Conservation (phyloP, 1,139 yeast genomes). For the Geotrichum carabidarum region DNA sequence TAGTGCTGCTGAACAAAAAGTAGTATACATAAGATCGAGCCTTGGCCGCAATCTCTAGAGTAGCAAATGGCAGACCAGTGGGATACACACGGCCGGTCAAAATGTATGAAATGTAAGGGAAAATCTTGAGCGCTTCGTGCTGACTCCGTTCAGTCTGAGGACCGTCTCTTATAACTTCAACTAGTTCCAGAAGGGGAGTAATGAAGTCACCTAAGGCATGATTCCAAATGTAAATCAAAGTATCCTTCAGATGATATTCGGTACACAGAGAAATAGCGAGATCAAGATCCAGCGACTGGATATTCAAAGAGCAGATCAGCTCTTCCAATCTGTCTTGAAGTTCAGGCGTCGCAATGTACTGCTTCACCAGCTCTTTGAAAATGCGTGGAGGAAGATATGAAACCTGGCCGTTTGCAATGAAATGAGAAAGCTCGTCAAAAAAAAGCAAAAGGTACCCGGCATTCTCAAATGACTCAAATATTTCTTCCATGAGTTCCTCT, state of each 20-base stretch:
- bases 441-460: constrained; percentile 38
- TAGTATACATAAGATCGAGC: constrained; percentile 51
- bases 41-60: constrained; percentile 22
- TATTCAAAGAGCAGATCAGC: constrained; percentile 60
- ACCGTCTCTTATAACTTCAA: constrained; percentile 38
- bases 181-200: constrained; percentile 60
- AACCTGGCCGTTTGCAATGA: constrained; percentile 47
- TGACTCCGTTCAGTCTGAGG: constrained; percentile 21
- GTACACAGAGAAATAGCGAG: constrained; percentile 58
- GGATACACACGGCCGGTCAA: constrained; percentile 78
- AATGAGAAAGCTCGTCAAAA: constrained; percentile 49
- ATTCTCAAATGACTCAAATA: constrained; percentile 47
- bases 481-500: constrained; percentile 45
- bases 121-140: constrained; percentile 41
- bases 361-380: constrained; percentile 53
- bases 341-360: constrained; percentile 41
- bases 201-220: constrained; percentile 57
- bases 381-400: constrained; percentile 55
- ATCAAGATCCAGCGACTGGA: constrained; percentile 67
- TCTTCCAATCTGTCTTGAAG: constrained; percentile 54
- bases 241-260: constrained; percentile 51
- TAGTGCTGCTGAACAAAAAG: constrained; percentile 51
- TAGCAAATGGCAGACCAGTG: constrained; percentile 41
- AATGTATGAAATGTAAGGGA: constrained; percentile 60
- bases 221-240: constrained; percentile 65